These are phyloP conservation scores for Termitomyces sp. DNA, from an alignment of 768 basidiomycete species.

Conservation along the genomic window DNA sequence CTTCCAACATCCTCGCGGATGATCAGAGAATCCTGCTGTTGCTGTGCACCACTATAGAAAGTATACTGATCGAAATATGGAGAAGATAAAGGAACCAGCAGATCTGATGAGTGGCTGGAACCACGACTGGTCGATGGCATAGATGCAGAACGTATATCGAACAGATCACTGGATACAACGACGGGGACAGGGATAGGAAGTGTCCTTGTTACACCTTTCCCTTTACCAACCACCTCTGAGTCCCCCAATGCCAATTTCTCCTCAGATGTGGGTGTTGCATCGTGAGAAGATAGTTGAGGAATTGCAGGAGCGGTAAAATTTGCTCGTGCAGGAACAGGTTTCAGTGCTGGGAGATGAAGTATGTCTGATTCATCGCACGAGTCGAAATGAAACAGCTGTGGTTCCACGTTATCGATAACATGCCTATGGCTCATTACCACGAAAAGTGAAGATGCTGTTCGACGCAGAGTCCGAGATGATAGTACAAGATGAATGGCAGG, in stretches of 20 bases:
- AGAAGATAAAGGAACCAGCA: constrained; percentile 22
- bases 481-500: constrained; percentile 7
- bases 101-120: constrained; percentile 17
- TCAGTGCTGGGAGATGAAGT: constrained; percentile 4
- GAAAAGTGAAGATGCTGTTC: neutral
- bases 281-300: constrained; percentile 25
- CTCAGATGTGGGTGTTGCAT: constrained; percentile 24
- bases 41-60: constrained; percentile 5
- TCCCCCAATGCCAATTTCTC: constrained; percentile 13
- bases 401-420: constrained; percentile 51
- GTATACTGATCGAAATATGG: constrained; percentile 15
- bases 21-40: constrained; percentile 13
- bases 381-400: constrained; percentile 45
- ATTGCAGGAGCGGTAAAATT: neutral
- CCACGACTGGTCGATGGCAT: constrained; percentile 19
- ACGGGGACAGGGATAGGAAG: constrained; percentile 38
- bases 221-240: constrained; percentile 34
- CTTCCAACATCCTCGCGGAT: constrained; percentile 3
- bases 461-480: constrained; percentile 9
- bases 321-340: constrained; percentile 8
- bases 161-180: constrained; percentile 34
- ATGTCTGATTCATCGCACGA: constrained; percentile 30
- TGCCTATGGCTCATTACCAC: constrained; percentile 28
- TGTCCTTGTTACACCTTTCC: constrained; percentile 51
- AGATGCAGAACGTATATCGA: constrained; percentile 24